A percentile compares a stretch with the other conserved stretches of the same genome.
Evolutionary conservation across 1,284 basidiomycete genomes (phyloP).

Genomic region (Rhodotorula glutinis): DNA sequence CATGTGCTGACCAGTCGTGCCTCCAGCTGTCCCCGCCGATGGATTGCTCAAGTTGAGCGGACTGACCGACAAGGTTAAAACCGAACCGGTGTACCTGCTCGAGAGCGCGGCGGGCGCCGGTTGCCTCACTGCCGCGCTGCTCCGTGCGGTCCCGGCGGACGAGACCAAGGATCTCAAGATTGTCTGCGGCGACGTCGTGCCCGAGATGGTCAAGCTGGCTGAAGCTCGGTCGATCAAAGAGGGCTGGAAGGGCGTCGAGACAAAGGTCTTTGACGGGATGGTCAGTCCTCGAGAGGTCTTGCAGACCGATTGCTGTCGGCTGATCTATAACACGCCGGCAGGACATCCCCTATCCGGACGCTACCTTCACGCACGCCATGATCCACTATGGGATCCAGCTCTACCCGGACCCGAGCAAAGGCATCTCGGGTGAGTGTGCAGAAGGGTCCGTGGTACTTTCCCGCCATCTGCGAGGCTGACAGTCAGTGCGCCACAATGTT

Average conservation of each 20-base stretch:
- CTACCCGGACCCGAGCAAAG: constrained; percentile 5
- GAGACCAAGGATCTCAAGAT: not conserved
- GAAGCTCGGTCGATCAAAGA: not conserved
- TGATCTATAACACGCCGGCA: not conserved
- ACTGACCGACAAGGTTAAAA: not conserved
- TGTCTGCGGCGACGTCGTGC: constrained; percentile 5
- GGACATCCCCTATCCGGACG: constrained; percentile 1
- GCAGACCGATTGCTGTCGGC: not conserved
- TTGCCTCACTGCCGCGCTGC: not conserved
- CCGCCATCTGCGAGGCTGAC: too few species aligned
- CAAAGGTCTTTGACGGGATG: constrained; percentile 1
- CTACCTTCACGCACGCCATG: constrained; percentile 1
- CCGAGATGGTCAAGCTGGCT: constrained; percentile 11
- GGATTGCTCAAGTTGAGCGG: constrained; percentile 1
- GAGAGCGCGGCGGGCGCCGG: constrained; percentile 8
- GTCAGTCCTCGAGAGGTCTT: not conserved
- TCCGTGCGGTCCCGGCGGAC: not conserved
- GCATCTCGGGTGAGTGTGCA: not conserved
- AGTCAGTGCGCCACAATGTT: not conserved
- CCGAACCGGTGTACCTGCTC: not conserved
- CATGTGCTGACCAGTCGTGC: too few species aligned
- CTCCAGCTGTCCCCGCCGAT: not conserved
- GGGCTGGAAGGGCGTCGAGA: constrained; percentile 7
- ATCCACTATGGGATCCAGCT: constrained; percentile 18
- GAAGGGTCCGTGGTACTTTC: too few species aligned